Conservation (phyloP, 2,329 filamentous ascomycete genomes). For the Fonsecaea monophora region DNA sequence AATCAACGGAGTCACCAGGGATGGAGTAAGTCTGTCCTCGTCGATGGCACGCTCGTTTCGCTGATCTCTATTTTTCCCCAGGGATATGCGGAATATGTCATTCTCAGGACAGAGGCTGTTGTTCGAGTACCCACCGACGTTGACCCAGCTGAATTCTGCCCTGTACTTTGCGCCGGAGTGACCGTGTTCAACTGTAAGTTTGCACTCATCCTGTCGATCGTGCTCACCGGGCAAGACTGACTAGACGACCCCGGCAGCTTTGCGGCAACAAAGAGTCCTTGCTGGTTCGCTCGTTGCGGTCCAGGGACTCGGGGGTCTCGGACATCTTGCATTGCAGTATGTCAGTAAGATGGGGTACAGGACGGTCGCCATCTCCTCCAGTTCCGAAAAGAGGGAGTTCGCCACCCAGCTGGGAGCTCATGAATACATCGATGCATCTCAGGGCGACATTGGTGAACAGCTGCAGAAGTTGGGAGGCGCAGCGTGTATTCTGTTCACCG, state of each 20-base stretch:
- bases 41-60: neutral
- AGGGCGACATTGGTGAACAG: slow-evolving; percentile 45
- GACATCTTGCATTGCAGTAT: slow-evolving; percentile 62
- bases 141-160: slow-evolving; percentile 55
- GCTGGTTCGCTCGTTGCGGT: slow-evolving; percentile 58
- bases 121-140: slow-evolving; percentile 57
- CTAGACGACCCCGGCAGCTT: slow-evolving; percentile 40
- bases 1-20: slow-evolving; percentile 69
- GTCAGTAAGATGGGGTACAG: slow-evolving; percentile 60
- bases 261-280: slow-evolving; percentile 56
- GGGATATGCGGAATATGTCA: slow-evolving; percentile 61
- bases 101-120: slow-evolving; percentile 48
- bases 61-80: neutral
- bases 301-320: slow-evolving; percentile 61
- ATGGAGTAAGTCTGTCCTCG: slow-evolving; percentile 54
- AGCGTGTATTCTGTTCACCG: slow-evolving; percentile 47
- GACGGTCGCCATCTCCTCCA: slow-evolving; percentile 60
- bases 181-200: slow-evolving; percentile 57
- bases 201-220: neutral
- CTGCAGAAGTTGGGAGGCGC: slow-evolving; percentile 48
- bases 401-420: slow-evolving; percentile 63
- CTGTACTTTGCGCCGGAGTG: slow-evolving; percentile 59
- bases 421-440: slow-evolving; percentile 57
- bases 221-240: neutral
- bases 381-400: slow-evolving; percentile 59